Evolutionary conservation across 2,329 filamentous ascomycete species (phyloP).

Genomic region (Amesomyces nigricolor): DNA sequence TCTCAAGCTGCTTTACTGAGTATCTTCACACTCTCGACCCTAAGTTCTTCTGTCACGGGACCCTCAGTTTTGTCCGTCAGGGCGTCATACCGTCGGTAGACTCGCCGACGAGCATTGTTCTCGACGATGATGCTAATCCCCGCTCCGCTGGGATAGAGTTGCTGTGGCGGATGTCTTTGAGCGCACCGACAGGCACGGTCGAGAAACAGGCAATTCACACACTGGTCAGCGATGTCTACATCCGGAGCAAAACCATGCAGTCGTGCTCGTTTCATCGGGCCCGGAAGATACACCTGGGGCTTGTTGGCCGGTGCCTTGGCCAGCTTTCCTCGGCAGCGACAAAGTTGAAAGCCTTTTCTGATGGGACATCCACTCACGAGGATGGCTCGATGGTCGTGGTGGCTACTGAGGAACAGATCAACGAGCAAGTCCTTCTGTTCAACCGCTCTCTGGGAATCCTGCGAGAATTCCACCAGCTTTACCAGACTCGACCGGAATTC

Average conservation of each 20-base stretch:
- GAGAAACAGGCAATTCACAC: slow-evolving; percentile 63
- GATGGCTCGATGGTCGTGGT: slow-evolving; percentile 50
- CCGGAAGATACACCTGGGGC: slow-evolving; percentile 57
- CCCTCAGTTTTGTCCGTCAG: slow-evolving; percentile 58
- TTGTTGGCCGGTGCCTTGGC: slow-evolving; percentile 68
- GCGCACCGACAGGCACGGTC: slow-evolving; percentile 58
- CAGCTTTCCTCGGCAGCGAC: slow-evolving; percentile 62
- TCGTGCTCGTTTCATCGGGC: slow-evolving; percentile 46
- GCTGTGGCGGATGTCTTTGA: slow-evolving; percentile 78
- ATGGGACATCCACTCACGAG: slow-evolving; percentile 39
- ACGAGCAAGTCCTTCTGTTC: slow-evolving; percentile 57
- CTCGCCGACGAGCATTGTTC: slow-evolving; percentile 38
- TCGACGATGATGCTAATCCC: slow-evolving; percentile 48
- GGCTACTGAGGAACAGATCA: slow-evolving; percentile 42
- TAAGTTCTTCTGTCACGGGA: slow-evolving; percentile 53
- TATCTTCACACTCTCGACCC: slow-evolving; percentile 55
- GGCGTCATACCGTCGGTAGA: slow-evolving; percentile 44
- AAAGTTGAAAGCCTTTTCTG: slow-evolving; percentile 46
- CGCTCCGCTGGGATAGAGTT: slow-evolving; percentile 57
- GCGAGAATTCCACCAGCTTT: slow-evolving; percentile 58
- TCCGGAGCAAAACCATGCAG: slow-evolving; percentile 50
- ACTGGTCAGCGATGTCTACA: slow-evolving; percentile 66
- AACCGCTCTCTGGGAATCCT: slow-evolving; percentile 64
- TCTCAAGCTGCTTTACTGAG: slow-evolving; percentile 47
- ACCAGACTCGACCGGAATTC: slow-evolving; percentile 57